These are phyloP conservation scores for Gnetum montanum DNA, from an alignment of 75 land plant genomes.

Conservation along the genomic window DNA sequence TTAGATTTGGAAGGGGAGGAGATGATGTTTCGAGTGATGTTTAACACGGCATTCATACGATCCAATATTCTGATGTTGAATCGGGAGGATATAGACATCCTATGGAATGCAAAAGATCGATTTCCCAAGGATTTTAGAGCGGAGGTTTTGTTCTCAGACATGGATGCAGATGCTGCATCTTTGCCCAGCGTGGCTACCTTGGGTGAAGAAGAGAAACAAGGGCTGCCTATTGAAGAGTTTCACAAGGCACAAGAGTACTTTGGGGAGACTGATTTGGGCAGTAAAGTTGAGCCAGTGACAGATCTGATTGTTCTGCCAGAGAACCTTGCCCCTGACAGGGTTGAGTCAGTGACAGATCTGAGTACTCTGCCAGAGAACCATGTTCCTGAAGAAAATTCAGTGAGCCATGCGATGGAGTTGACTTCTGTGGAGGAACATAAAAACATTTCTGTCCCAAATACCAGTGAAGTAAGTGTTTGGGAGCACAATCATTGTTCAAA, in stretches of 20 bases:
- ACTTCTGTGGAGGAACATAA: neutral
- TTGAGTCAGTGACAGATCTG: too few species aligned
- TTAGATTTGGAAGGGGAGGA: conserved; percentile 39
- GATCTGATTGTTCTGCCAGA: conserved; percentile 25
- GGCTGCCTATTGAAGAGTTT: conserved; percentile 74
- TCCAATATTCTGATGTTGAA: conserved; percentile 53
- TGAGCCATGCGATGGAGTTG: too few species aligned
- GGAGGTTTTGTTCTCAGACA: conserved; percentile 66
- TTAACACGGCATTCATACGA: conserved; percentile 65
- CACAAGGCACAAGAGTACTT: conserved; percentile 90
- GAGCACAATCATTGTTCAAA: conserved; percentile 5
- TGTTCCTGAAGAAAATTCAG: neutral
- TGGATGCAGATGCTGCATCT: conserved; percentile 42
- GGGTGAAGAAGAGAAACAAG: conserved; percentile 56
- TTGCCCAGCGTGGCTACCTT: conserved; percentile 23
- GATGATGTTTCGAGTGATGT: conserved; percentile 82
- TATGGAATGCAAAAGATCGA: conserved; percentile 71
- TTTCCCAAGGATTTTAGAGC: conserved; percentile 62
- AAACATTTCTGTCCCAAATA: conserved; percentile 1
- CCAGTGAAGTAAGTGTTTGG: conserved; percentile 1
- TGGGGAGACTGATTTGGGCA: conserved; percentile 46
- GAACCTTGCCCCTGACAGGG: conserved; percentile 8
- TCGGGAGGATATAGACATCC: conserved; percentile 63
- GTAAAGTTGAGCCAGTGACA: too few species aligned
- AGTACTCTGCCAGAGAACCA: neutral